A percentile compares a stretch with the other conserved stretches of the same genome.
Evolutionary conservation across 2,329 filamentous ascomycete genomes (phyloP).

Genomic region (Gliomastix tumulicola): DNA sequence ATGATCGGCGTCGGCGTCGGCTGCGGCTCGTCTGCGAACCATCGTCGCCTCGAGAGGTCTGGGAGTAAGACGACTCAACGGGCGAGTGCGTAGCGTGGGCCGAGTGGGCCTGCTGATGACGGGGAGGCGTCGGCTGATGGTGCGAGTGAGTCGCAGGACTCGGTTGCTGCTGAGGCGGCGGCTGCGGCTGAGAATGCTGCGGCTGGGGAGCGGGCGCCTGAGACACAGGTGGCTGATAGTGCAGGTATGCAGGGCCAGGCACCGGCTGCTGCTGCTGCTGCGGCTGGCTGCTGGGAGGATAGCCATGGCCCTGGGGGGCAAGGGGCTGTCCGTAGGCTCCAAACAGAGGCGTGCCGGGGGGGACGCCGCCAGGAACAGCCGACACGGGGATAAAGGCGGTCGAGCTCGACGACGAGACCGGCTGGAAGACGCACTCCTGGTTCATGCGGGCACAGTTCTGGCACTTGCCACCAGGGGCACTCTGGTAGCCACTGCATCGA

Average conservation of each 20-base stretch:
- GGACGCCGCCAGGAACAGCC: conserved; percentile 49
- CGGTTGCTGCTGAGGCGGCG: conserved; percentile 4
- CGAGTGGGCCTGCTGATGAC: conserved; percentile 20
- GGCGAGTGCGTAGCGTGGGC: conserved; percentile 31
- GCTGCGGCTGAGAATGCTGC: conserved; percentile 10
- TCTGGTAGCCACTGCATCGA: conserved; percentile 54
- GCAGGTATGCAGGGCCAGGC: conserved; percentile 2
- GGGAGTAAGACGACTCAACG: conserved; percentile 32
- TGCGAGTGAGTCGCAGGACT: conserved; percentile 11
- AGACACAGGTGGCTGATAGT: too few species aligned
- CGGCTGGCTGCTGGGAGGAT: conserved; percentile 9
- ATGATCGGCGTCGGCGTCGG: conserved; percentile 26
- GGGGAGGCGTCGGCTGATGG: conserved; percentile 23
- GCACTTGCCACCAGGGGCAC: conserved; percentile 51
- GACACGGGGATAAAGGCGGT: conserved; percentile 54
- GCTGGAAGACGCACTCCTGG: conserved; percentile 55
- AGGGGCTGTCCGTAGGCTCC: conserved; percentile 52
- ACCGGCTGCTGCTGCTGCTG: conserved; percentile 8
- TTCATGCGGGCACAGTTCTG: conserved; percentile 56
- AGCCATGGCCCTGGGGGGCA: conserved; percentile 14
- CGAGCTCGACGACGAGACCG: conserved; percentile 47
- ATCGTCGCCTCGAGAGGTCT: conserved; percentile 25
- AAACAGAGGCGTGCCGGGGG: conserved; percentile 48
- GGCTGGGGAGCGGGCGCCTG: background rate
- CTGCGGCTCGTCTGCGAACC: conserved; percentile 16